Conservation (phyloP, 2,329 filamentous ascomycete genomes). For the Neofusicoccum umdonicola region DNA sequence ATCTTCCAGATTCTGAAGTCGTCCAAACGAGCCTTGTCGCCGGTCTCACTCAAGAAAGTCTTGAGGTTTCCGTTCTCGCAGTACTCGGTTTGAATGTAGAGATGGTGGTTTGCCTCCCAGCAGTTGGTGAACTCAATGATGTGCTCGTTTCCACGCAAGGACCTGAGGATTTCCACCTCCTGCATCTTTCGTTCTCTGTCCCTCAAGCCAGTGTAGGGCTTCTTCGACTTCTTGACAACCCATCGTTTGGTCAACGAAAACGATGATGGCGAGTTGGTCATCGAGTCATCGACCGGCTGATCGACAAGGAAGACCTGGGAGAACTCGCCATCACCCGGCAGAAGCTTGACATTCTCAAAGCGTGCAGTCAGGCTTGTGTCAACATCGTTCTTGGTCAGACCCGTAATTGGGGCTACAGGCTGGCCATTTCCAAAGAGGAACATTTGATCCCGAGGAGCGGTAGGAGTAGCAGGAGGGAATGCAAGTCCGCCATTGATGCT, state of each 20-base stretch:
- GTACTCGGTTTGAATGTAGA: slow-evolving; percentile 97
- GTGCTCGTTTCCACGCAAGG: slow-evolving; percentile 78
- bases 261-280: slow-evolving; percentile 25
- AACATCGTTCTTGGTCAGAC: slow-evolving; percentile 67
- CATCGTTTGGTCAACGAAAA: slow-evolving; percentile 55
- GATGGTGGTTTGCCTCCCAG: slow-evolving; percentile 81
- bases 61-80: slow-evolving; percentile 93
- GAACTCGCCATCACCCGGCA: slow-evolving; percentile 81
- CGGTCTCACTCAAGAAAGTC: slow-evolving; percentile 77
- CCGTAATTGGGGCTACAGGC: slow-evolving; percentile 61
- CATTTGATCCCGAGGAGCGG: slow-evolving; percentile 60
- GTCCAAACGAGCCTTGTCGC: slow-evolving; percentile 81
- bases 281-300: slow-evolving; percentile 40
- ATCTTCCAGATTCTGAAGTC: slow-evolving; percentile 99
- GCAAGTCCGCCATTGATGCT: slow-evolving; percentile 43
- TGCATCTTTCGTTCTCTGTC: slow-evolving; percentile 82
- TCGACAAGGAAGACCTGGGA: slow-evolving; percentile 86
- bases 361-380: slow-evolving; percentile 71
- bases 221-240: slow-evolving; percentile 90
- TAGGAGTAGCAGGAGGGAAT: slow-evolving; percentile 79
- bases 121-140: slow-evolving; percentile 78
- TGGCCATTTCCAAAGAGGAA: slow-evolving; percentile 57
- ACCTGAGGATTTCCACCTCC: slow-evolving; percentile 76
- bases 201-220: slow-evolving; percentile 71
- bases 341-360: slow-evolving; percentile 76